Conservation (phyloP, 371 early-diverging fungal species). For the Encephalitozoon hellem region DNA sequence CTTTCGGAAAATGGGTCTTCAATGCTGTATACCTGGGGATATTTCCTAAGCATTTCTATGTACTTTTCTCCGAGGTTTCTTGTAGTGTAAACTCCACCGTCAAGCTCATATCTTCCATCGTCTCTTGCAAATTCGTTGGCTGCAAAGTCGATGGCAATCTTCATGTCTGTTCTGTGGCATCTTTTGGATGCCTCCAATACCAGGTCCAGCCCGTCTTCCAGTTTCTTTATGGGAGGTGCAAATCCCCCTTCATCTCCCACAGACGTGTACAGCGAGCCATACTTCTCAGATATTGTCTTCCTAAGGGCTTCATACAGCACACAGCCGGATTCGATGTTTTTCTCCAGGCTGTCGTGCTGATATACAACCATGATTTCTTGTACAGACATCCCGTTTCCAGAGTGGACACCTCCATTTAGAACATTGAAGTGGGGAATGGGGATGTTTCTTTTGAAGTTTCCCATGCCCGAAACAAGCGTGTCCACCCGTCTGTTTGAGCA, state of each 20-base stretch:
- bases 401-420: constrained; percentile 95
- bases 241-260: constrained; percentile 99
- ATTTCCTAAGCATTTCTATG: constrained; percentile 70
- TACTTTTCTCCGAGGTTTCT: constrained; percentile 74
- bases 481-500: constrained; percentile 76
- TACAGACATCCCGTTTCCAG: constrained; percentile 94
- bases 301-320: constrained; percentile 88
- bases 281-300: constrained; percentile 83
- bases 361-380: constrained; percentile 94
- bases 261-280: constrained; percentile 74
- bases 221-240: constrained; percentile 89
- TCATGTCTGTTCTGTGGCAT: constrained; percentile 80
- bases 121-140: constrained; percentile 69
- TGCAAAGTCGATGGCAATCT: constrained; percentile 93
- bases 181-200: constrained; percentile 73
- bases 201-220: constrained; percentile 81
- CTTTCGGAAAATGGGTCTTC: constrained; percentile 99
- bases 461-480: constrained; percentile 75
- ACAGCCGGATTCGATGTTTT: constrained; percentile 58
- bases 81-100: constrained; percentile 76
- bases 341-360: constrained; percentile 6
- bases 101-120: constrained; percentile 82
- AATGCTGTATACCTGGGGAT: constrained; percentile 75
- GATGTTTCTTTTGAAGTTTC: constrained; percentile 66
- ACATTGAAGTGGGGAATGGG: constrained; percentile 96